phyloP scores from a whole-genome alignment of 768 basidiomycete genomes.

The Boletus insuetus region DNA sequence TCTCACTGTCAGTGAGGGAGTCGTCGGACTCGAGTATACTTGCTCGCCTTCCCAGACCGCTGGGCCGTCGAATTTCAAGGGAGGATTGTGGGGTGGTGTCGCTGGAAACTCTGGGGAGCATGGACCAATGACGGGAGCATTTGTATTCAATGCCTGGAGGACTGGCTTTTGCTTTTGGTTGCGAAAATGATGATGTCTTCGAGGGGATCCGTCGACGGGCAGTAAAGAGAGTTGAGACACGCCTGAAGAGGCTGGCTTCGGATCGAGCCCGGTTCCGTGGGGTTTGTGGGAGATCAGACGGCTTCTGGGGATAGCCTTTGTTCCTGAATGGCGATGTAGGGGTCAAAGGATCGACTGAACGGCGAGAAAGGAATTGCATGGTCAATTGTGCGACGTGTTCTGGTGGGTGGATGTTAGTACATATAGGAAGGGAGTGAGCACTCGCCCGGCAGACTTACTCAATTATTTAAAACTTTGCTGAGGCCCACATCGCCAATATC shows the following conservation, averaged over 20 bases:
- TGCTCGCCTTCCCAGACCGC: constrained; percentile 31
- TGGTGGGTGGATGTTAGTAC: constrained; percentile 8
- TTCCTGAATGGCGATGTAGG: background rate
- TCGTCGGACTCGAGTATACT: constrained; percentile 21
- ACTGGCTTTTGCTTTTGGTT: background rate
- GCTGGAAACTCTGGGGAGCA: constrained; percentile 24
- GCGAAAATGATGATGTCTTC: constrained; percentile 11
- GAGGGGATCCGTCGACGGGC: constrained; percentile 20
- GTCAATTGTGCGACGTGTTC: background rate
- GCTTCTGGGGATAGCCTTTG: background rate
- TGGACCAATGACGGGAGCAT: constrained; percentile 7
- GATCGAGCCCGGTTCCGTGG: constrained; percentile 23
- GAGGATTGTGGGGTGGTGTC: constrained; percentile 22
- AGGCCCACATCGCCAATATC: constrained; percentile 20
- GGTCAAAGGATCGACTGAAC: constrained; percentile 23
- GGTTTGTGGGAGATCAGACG: constrained; percentile 4
- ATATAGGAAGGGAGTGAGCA: constrained; percentile 8
- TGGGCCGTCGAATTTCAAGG: constrained; percentile 33
- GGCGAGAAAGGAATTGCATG: constrained; percentile 32
- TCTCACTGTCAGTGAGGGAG: constrained; percentile 11
- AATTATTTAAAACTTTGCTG: constrained; percentile 23
- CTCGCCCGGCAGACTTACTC: constrained; percentile 2
- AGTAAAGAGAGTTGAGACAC: constrained; percentile 28
- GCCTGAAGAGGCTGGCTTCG: constrained; percentile 26
- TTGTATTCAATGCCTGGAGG: constrained; percentile 18